These are phyloP conservation scores for Trametes hirsuta DNA, from an alignment of 1,284 basidiomycete species.

Conservation along the genomic window DNA sequence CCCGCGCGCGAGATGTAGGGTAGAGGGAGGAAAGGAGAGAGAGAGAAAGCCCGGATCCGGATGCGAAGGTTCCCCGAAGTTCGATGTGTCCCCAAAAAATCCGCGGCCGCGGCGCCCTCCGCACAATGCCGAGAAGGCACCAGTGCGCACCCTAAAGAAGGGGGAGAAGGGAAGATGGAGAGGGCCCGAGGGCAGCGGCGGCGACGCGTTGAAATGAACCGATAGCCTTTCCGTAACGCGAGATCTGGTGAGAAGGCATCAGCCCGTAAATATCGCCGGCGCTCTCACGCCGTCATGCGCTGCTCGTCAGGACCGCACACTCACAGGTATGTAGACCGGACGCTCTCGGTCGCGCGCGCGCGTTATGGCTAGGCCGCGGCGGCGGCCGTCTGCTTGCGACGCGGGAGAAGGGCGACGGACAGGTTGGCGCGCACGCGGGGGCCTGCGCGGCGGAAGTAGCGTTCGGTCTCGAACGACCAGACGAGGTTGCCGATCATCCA, in stretches of 20 bases:
- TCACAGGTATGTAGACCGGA: background rate
- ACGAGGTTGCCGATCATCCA: constrained; percentile 46
- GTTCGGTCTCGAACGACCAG: constrained; percentile 46
- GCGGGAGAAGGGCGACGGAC: constrained; percentile 38
- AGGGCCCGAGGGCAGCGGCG: background rate
- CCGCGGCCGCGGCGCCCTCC: no score
- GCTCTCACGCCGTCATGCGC: constrained; percentile 2
- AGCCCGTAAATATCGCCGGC: background rate
- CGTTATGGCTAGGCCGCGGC: background rate
- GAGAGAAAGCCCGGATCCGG: background rate
- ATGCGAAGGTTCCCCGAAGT: no score
- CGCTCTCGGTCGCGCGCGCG: background rate
- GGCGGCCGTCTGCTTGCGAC: constrained; percentile 11
- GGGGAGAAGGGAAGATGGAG: background rate
- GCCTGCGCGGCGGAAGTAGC: constrained; percentile 45
- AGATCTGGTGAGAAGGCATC: constrained; percentile 4
- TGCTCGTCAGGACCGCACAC: background rate
- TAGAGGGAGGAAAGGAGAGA: background rate
- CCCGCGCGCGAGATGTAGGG: no score
- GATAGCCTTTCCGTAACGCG: constrained; percentile 1
- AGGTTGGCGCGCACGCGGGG: constrained; percentile 38
- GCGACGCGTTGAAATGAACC: background rate
- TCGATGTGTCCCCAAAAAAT: no score
- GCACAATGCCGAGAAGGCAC: no score
- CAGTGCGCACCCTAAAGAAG: background rate